These are phyloP conservation scores for Coprinopsis strossmayeri DNA, from an alignment of 768 basidiomycete genomes.

Conservation along the genomic window DNA sequence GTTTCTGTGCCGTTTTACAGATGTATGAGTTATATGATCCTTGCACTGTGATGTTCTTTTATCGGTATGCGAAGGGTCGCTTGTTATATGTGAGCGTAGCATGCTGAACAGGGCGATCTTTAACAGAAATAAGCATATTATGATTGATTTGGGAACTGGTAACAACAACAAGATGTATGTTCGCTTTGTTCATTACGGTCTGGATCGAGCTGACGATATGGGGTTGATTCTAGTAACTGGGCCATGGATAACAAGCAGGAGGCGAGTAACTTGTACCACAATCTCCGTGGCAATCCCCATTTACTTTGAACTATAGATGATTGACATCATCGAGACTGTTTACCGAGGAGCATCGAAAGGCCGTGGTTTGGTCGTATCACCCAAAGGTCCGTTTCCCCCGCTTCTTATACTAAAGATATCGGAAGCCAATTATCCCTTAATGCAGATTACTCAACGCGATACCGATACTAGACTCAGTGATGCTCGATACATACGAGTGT, in stretches of 20 bases:
- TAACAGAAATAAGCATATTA: conserved; percentile 92
- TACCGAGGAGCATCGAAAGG: conserved; percentile 98
- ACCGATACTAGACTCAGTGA: conserved; percentile 26
- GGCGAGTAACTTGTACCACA: conserved; percentile 33
- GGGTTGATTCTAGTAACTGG: conserved; percentile 70
- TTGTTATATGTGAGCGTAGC: not conserved
- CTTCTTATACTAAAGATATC: too few species aligned
- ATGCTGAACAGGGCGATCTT: not conserved
- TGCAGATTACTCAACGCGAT: conserved; percentile 39
- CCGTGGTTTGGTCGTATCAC: conserved; percentile 94
- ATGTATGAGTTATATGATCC: conserved; percentile 99
- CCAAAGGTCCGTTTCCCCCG: conserved; percentile 64
- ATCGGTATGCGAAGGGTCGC: conserved; percentile 55
- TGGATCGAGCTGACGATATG: conserved; percentile 8
- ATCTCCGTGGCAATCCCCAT: not conserved
- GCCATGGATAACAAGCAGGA: conserved; percentile 99
- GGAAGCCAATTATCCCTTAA: too few species aligned
- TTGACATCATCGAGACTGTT: conserved; percentile 97
- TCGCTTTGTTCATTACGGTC: not conserved
- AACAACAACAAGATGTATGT: conserved; percentile 99
- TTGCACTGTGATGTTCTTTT: conserved; percentile 98
- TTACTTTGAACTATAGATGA: conserved; percentile 49
- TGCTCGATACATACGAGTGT: not conserved
- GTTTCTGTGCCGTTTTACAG: conserved; percentile 29
- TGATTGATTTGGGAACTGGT: conserved; percentile 99